A percentile compares a stretch with the other conserved stretches of the same genome.
phyloP scores from a whole-genome alignment of 192 early-diverging fungal genomes.

The Geranomyces variabilis region DNA sequence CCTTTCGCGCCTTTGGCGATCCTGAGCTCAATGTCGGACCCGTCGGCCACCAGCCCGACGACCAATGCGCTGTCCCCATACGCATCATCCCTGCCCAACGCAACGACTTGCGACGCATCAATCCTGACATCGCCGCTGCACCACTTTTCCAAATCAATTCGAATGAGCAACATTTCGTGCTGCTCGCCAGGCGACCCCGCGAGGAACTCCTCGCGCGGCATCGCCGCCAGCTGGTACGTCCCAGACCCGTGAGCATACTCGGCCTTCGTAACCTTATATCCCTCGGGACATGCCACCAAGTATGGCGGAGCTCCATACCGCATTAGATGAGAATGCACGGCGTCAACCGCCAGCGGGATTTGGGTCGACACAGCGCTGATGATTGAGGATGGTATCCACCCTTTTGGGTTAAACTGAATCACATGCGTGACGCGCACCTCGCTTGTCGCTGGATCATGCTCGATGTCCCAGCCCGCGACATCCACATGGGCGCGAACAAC shows the following conservation, averaged over 20 bases:
- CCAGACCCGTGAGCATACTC: slow-evolving; percentile 4
- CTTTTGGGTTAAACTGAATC: slow-evolving; percentile 26
- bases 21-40: slow-evolving; percentile 4
- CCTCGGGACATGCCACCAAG: not conserved
- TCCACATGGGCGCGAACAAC: slow-evolving; percentile 29
- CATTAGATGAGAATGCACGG: slow-evolving; percentile 24
- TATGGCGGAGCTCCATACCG: slow-evolving; percentile 22
- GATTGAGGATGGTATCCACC: slow-evolving; percentile 27
- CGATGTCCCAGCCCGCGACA: slow-evolving; percentile 33
- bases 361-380: slow-evolving; percentile 33
- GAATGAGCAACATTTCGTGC: not conserved
- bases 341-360: slow-evolving; percentile 25
- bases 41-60: not conserved
- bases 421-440: slow-evolving; percentile 27
- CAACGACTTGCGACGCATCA: not conserved
- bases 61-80: slow-evolving; percentile 19
- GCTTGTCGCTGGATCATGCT: not conserved
- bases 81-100: not conserved
- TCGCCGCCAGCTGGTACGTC: not conserved
- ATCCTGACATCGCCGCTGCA: slow-evolving; percentile 12
- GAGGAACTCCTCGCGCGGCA: not conserved
- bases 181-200: not conserved
- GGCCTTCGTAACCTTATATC: not conserved
- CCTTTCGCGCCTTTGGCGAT: slow-evolving; percentile 14
- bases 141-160: slow-evolving; percentile 23